Evolutionary conservation across 2,329 filamentous ascomycete species (phyloP), one percentile per base, ranked within the genome.

Genomic region (Paecilomyces dactylethromorphus): DNA sequence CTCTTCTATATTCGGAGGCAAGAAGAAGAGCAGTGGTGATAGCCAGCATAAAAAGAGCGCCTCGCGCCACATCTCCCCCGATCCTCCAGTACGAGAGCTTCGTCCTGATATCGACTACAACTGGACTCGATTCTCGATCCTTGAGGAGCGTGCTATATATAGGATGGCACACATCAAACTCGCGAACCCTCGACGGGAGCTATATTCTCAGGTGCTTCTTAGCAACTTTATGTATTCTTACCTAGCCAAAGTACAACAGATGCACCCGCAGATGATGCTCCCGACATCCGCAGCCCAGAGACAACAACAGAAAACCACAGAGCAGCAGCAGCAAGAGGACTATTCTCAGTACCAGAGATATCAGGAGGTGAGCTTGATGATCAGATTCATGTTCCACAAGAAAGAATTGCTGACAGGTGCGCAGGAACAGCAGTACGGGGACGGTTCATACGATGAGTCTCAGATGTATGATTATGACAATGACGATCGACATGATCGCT

Each of bases 181-280:
- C 61, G 94, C 94, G n/a, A 97, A 99, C 71, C 94, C 94, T 39
- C 87, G 93, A 52, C 88, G 94, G 58, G 90, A 93, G 49, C 78
- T 99, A 56, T 89, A 96, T 70, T 97, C 93, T 60, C 94, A 99
- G 74, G 94, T 99, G 22, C 81, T 99, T 60, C 84, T 99, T 65
- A 97, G 92, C 76, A 99, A 99, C 74, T 99, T 99, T 76, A 99
- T 99, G 94, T 99, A 99, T 78, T 94, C 92, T 59, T 99, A 99
- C 73, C 84, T 99, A 64, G 94, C 94, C 62, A 99, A 97, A 74
- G 94, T 99, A 53, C 94, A 99, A 76, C 92, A 95, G 69, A 97
- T 97, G 91, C 94, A 99, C 74, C 94, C 94, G 51, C 91, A 96
- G 70, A 90, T 97, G 77, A 90, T 95, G 68, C 87, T 96, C 51